Evolutionary conservation across 2,329 filamentous ascomycete genomes (phyloP).

Genomic region (Macrophomina pseudophaseolina): DNA sequence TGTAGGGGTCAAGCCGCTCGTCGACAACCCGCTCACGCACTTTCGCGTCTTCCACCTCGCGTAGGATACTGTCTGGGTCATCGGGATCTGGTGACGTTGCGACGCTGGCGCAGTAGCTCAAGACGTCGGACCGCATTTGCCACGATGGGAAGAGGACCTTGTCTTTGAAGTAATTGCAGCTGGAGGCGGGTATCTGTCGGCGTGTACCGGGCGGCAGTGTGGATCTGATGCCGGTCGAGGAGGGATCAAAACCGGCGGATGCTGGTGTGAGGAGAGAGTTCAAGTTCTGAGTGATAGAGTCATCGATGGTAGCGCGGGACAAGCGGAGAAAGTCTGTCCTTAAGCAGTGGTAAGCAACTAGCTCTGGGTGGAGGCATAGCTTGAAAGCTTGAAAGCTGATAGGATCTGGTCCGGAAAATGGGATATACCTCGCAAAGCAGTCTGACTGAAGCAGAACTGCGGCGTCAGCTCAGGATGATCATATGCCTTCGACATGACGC

Average conservation of each 20-base stretch:
- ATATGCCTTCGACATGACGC: conserved; percentile 49
- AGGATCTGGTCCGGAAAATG: neutral
- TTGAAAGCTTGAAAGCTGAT: neutral
- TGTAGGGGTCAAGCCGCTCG: conserved; percentile 92
- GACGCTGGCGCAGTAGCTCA: conserved; percentile 88
- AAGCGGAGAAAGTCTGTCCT: conserved; percentile 82
- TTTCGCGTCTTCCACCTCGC: conserved; percentile 72
- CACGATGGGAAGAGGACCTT: conserved; percentile 85
- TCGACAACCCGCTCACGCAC: conserved; percentile 78
- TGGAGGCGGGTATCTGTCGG: conserved; percentile 61
- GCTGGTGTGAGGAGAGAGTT: conserved; percentile 85
- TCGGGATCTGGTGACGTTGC: conserved; percentile 86
- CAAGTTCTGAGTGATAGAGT: conserved; percentile 90
- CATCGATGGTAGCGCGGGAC: conserved; percentile 84
- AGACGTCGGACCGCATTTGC: conserved; percentile 79
- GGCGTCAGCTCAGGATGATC: conserved; percentile 50
- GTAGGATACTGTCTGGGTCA: conserved; percentile 75
- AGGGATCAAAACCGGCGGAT: conserved; percentile 74
- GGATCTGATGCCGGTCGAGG: conserved; percentile 70
- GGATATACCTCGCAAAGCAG: conserved; percentile 52
- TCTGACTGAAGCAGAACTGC: conserved; percentile 59
- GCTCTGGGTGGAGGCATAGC: neutral
- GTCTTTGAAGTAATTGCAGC: conserved; percentile 76
- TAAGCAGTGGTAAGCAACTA: conserved; percentile 24
- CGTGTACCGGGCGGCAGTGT: conserved; percentile 54